These are phyloP conservation scores for Eutrema yunnanense DNA, from an alignment of 345 rosid species.

Conservation along the genomic window DNA sequence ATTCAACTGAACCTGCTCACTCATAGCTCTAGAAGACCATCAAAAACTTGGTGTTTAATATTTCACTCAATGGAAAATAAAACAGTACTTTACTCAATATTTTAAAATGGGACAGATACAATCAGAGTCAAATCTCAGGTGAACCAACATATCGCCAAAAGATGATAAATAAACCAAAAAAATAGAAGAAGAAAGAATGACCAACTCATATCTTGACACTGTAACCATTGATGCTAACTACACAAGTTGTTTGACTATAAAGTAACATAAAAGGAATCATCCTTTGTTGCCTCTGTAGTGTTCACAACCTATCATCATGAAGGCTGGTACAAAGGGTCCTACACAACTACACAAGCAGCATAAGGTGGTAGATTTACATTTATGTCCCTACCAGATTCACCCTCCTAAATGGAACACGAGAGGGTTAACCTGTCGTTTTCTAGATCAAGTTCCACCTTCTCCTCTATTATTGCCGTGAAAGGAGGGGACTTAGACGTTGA, in stretches of 20 bases:
- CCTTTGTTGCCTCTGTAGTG: slow-evolving; percentile 19
- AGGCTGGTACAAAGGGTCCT: slow-evolving; percentile 29
- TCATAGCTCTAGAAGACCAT: background rate
- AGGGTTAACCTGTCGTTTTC: slow-evolving; percentile 36
- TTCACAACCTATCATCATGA: slow-evolving; percentile 24
- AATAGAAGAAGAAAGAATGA: background rate
- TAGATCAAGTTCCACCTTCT: slow-evolving; percentile 6
- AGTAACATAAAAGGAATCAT: slow-evolving; percentile 8
- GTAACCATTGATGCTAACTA: slow-evolving; percentile 16
- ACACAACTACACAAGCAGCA: slow-evolving; percentile 26
- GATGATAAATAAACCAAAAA: slow-evolving; percentile 2
- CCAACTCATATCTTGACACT: slow-evolving; percentile 2
- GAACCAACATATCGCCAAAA: background rate
- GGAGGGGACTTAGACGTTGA: slow-evolving; percentile 33
- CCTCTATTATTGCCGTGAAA: slow-evolving; percentile 60
- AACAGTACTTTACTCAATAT: background rate
- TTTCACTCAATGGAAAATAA: background rate
- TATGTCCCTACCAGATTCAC: slow-evolving; percentile 23
- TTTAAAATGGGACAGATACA: background rate
- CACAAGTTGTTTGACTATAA: slow-evolving; percentile 18
- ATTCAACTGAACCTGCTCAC: background rate
- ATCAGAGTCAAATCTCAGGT: slow-evolving; percentile 14
- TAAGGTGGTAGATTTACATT: slow-evolving; percentile 21
- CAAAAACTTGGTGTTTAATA: background rate
- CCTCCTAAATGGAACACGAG: background rate